phyloP scores from a whole-genome alignment of 73 alveolate genomes.

The Paramecium caudatum region DNA sequence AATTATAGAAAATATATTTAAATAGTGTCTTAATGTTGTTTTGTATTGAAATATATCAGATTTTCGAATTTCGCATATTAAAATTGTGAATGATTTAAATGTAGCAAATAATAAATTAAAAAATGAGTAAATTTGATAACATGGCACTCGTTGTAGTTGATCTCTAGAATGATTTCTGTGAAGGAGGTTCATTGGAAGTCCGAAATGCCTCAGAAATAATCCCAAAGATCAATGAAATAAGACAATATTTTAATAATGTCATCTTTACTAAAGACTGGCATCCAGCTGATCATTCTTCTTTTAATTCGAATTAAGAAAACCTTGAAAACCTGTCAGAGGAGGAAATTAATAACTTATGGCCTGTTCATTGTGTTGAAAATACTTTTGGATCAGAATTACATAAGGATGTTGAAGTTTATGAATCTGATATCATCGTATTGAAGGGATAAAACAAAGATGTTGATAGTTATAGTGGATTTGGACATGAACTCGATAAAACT shows the following conservation, averaged over 20 bases:
- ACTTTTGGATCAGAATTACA: slow-evolving; percentile 93
- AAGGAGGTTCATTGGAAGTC: slow-evolving; percentile 95
- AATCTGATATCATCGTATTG: slow-evolving; percentile 80
- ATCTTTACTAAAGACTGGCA: slow-evolving; percentile 95
- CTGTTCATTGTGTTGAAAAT: slow-evolving; percentile 94
- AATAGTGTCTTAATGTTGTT: too few species aligned
- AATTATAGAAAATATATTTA: too few species aligned
- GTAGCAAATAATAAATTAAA: too few species aligned
- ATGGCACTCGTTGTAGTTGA: slow-evolving; percentile 92
- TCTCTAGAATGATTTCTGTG: slow-evolving; percentile 97
- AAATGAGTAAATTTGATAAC: neutral
- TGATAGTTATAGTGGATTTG: slow-evolving; percentile 96
- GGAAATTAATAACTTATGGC: slow-evolving; percentile 91
- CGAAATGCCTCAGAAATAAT: slow-evolving; percentile 86
- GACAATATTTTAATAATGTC: slow-evolving; percentile 81
- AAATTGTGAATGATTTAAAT: too few species aligned
- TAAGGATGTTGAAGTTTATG: slow-evolving; percentile 82
- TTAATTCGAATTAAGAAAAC: slow-evolving; percentile 86
- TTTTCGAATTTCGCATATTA: too few species aligned
- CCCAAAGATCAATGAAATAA: slow-evolving; percentile 88
- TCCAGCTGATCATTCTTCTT: slow-evolving; percentile 89
- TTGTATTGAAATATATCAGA: too few species aligned
- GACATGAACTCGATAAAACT: slow-evolving; percentile 89
- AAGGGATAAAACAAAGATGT: slow-evolving; percentile 84
- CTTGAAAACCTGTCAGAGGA: slow-evolving; percentile 74